These are phyloP conservation scores for Nigrograna mackinnonii DNA, from an alignment of 2,329 filamentous ascomycete genomes.

Conservation along the genomic window DNA sequence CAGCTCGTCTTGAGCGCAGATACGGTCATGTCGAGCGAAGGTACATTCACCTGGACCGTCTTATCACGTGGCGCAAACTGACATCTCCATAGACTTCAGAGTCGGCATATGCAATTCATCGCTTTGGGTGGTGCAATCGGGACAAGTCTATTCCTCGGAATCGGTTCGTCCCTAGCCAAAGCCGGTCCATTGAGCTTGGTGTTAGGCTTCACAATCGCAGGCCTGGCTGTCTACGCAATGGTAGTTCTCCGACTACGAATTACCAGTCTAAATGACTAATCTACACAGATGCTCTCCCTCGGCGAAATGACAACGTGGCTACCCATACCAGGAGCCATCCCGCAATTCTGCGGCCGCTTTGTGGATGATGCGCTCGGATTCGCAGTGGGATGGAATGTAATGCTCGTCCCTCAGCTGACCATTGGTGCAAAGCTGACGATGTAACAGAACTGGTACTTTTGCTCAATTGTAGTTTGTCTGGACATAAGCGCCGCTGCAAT, in stretches of 20 bases:
- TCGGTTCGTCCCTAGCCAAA: too few species aligned
- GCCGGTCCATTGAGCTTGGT: too few species aligned
- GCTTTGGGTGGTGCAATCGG: constrained; percentile 63
- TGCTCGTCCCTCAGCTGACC: too few species aligned
- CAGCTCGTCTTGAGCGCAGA: too few species aligned
- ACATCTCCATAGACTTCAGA: too few species aligned
- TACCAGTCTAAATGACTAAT: too few species aligned
- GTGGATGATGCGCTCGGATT: constrained; percentile 51
- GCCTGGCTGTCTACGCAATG: constrained; percentile 40
- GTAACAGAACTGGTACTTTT: too few species aligned
- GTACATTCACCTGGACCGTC: constrained; percentile 30
- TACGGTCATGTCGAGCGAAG: constrained; percentile 57
- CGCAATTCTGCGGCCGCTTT: constrained; percentile 42
- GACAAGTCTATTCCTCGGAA: too few species aligned
- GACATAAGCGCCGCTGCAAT: constrained; percentile 40
- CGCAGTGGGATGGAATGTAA: constrained; percentile 31
- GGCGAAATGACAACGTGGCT: constrained; percentile 48
- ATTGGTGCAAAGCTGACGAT: too few species aligned
- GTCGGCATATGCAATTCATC: constrained; percentile 61
- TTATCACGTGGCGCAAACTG: too few species aligned
- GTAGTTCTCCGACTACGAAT: too few species aligned
- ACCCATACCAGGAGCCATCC: constrained; percentile 41
- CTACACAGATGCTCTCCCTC: constrained; percentile 47
- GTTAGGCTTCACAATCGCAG: too few species aligned
- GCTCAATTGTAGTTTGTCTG: constrained; percentile 36